Conservation (phyloP, 176 grass and related monocot genomes). For the Eragrostis curvula region DNA sequence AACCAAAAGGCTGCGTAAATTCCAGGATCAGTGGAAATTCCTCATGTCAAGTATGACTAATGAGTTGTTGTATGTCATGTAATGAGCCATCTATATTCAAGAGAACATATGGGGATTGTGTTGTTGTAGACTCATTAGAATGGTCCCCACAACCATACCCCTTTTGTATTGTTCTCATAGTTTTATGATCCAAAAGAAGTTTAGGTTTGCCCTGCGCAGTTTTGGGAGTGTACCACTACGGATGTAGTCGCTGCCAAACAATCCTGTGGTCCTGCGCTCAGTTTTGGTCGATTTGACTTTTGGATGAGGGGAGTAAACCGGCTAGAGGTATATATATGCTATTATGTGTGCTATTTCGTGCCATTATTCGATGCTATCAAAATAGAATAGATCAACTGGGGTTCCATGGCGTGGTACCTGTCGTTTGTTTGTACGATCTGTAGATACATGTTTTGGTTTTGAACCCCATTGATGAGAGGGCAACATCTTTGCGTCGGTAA, state of each 20-base stretch:
- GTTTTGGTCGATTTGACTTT: constrained; percentile 39
- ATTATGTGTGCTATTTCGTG: background rate
- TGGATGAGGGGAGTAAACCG: constrained; percentile 4
- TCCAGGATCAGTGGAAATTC: background rate
- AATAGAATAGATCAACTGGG: background rate
- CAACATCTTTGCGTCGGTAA: background rate
- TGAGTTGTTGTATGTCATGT: constrained; percentile 21
- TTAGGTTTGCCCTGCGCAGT: constrained; percentile 22
- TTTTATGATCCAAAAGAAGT: constrained; percentile 33
- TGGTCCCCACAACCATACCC: background rate
- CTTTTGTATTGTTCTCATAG: background rate
- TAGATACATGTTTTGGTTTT: constrained; percentile 18
- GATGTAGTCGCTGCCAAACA: constrained; percentile 35
- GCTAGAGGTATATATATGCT: constrained; percentile 1
- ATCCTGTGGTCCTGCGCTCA: constrained; percentile 24
- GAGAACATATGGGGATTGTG: constrained; percentile 12
- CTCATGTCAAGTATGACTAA: constrained; percentile 7
- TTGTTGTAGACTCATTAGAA: constrained; percentile 17
- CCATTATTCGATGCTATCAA: background rate
- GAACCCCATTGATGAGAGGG: background rate
- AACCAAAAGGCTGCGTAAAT: constrained; percentile 36
- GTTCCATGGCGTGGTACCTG: constrained; percentile 22
- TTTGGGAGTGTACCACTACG: background rate
- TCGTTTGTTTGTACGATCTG: constrained; percentile 29
- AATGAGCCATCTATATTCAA: constrained; percentile 23